Evolutionary conservation across 148 eudicot genomes (phyloP).

Genomic region (Spergularia bocconei): DNA sequence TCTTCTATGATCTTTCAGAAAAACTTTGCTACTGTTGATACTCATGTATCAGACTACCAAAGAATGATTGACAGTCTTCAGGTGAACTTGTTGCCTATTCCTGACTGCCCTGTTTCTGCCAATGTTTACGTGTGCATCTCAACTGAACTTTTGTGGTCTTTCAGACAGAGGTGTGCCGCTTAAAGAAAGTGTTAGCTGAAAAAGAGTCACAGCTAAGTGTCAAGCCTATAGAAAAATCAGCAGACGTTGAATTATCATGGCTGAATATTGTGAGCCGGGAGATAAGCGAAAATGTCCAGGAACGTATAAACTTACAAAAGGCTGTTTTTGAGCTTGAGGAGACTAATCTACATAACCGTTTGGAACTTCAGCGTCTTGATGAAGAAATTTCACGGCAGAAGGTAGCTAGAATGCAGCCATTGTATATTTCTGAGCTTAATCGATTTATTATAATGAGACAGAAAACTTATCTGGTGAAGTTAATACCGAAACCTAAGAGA

Average conservation of each 20-base stretch:
- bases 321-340: constrained; percentile 83
- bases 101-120: constrained; percentile 1
- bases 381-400: constrained; percentile 70
- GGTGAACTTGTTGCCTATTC: constrained; percentile 33
- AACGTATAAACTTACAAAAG: constrained; percentile 83
- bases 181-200: constrained; percentile 67
- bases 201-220: constrained; percentile 59
- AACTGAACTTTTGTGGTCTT: constrained; percentile 12
- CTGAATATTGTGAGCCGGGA: constrained; percentile 68
- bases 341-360: constrained; percentile 61
- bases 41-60: constrained; percentile 84
- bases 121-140: constrained; percentile 9
- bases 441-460: not conserved
- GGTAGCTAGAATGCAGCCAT: constrained; percentile 31
- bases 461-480: not conserved
- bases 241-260: constrained; percentile 73
- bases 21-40: constrained; percentile 63
- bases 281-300: constrained; percentile 82
- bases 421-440: not conserved
- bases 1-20: constrained; percentile 44
- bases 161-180: constrained; percentile 70
- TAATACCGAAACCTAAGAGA: too few relatives aligned
- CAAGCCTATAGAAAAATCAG: constrained; percentile 59
- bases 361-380: constrained; percentile 76
- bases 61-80: constrained; percentile 80